Evolutionary conservation across 192 early-diverging fungal species (phyloP), one percentile per base, ranked within the genome.

Genomic region (Geranomyces michiganensis): DNA sequence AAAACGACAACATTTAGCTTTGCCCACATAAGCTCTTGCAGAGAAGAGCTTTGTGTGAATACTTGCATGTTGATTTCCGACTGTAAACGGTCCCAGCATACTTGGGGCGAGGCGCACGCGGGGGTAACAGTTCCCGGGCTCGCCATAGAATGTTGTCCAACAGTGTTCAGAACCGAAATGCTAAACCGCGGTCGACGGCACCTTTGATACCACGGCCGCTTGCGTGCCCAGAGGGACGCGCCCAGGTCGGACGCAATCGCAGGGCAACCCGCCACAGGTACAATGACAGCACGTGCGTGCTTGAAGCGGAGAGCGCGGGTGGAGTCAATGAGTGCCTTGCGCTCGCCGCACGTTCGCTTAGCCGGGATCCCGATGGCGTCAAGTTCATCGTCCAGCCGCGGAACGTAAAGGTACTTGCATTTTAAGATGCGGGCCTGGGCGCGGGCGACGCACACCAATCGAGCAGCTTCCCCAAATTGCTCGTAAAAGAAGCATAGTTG

Each of bases 261-360:
- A 12, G 55, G 24, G 55, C 55, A 56, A 9, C 55, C 55, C 24
- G 24, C 14, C 14, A 56, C 24, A 10, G 55, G 55, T 12, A 56
- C 24, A 24, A 56, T 56, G 9, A 56, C 55, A 24, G 55, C 55
- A 24, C 55, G 12, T 10, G 55, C 55, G 55, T 56, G 12, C 24
- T 56, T 56, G 55, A 56, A 56, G 14, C 55, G 55, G 55, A 56
- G 55, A 12, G 55, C 55, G 12, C 55, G 55, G 55, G 55, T 56
- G 12, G 55, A 56, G 24, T 56, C 55, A 10, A 56, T 56, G 55
- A 56, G 55, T n/a, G 55, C 24, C 55, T 56, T 56, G 12, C 55
- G 55, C 24, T 56, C 55, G 55, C 14, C 55, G 55, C 9, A 24
- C 9, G 14, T 56, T 24, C 55, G 55, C 55, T 56, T 56, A 10